Evolutionary conservation across 106 monocot genomes (phyloP).

Genomic region (Chionographis japonica): DNA sequence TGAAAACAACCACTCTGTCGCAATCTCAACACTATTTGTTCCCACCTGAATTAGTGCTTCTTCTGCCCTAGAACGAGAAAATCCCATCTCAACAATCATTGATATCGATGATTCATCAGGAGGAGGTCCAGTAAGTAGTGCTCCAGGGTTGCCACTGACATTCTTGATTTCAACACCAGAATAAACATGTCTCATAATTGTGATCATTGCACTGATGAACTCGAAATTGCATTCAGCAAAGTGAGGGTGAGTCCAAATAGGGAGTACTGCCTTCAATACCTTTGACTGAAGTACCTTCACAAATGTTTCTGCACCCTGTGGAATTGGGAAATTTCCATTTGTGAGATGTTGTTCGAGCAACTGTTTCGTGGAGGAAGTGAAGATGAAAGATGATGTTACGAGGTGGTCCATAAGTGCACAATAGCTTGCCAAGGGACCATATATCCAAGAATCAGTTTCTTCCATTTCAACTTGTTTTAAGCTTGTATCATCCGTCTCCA

Average conservation of each 20-base stretch:
- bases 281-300: slow-evolving; percentile 91
- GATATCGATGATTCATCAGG: slow-evolving; percentile 89
- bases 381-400: slow-evolving; percentile 80
- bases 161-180: slow-evolving; percentile 79
- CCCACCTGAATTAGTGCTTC: slow-evolving; percentile 95
- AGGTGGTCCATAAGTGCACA: slow-evolving; percentile 83
- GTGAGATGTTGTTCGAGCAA: slow-evolving; percentile 86
- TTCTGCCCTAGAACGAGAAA: slow-evolving; percentile 87
- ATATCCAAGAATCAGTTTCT: slow-evolving; percentile 77
- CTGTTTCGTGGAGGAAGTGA: slow-evolving; percentile 66
- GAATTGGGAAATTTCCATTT: slow-evolving; percentile 47
- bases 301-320: slow-evolving; percentile 70
- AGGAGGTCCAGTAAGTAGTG: slow-evolving; percentile 57
- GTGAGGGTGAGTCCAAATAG: slow-evolving; percentile 90
- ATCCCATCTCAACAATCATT: slow-evolving; percentile 94
- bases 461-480: slow-evolving; percentile 42
- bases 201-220: slow-evolving; percentile 65
- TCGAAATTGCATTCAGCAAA: slow-evolving; percentile 76
- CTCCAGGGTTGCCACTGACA: slow-evolving; percentile 34
- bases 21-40: slow-evolving; percentile 91
- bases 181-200: slow-evolving; percentile 94
- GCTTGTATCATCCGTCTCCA: slow-evolving; percentile 76
- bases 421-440: slow-evolving; percentile 86
- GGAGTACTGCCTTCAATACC: slow-evolving; percentile 80
- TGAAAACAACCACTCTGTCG: slow-evolving; percentile 94